Conservation (phyloP, 1,139 yeast genomes). For the Diutina ranongensis region DNA sequence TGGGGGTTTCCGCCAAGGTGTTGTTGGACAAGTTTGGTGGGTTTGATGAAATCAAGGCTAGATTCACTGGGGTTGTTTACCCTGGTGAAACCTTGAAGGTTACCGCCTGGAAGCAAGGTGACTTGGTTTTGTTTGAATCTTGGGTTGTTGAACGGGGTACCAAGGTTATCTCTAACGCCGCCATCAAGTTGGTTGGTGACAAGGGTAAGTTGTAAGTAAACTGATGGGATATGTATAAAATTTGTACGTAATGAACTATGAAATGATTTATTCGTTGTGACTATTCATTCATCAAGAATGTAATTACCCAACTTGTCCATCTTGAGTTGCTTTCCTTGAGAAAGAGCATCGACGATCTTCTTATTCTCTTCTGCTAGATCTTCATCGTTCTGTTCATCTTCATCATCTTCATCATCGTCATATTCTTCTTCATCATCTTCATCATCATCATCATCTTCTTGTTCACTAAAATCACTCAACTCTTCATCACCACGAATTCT, state of each 20-base stretch:
- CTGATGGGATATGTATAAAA: neutral
- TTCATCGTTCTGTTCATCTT: slow-evolving; percentile 17
- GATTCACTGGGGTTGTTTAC: slow-evolving; percentile 86
- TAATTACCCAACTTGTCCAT: slow-evolving; percentile 79
- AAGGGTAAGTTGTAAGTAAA: slow-evolving; percentile 27
- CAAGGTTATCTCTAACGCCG: slow-evolving; percentile 81
- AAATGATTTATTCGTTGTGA: no score
- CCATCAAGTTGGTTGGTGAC: slow-evolving; percentile 49
- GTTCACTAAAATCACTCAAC: slow-evolving; percentile 22
- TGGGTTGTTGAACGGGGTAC: slow-evolving; percentile 70
- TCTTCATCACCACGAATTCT: slow-evolving; percentile 27
- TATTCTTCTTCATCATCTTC: slow-evolving; percentile 19
- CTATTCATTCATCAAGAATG: slow-evolving; percentile 33
- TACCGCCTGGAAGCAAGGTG: slow-evolving; percentile 72
- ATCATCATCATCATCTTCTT: slow-evolving; percentile 18
- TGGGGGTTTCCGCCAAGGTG: slow-evolving; percentile 73
- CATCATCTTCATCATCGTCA: slow-evolving; percentile 21
- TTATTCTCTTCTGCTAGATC: slow-evolving; percentile 51
- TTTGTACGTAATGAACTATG: neutral
- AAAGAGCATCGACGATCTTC: slow-evolving; percentile 56
- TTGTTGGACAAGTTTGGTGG: slow-evolving; percentile 73
- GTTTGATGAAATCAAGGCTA: slow-evolving; percentile 76
- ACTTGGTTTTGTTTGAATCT: slow-evolving; percentile 69
- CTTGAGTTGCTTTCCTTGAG: slow-evolving; percentile 49
- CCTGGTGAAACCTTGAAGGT: slow-evolving; percentile 89